These are phyloP conservation scores for Globisporangium carolinianum DNA, from an alignment of 352 stramenopile genomes.

Conservation along the genomic window DNA sequence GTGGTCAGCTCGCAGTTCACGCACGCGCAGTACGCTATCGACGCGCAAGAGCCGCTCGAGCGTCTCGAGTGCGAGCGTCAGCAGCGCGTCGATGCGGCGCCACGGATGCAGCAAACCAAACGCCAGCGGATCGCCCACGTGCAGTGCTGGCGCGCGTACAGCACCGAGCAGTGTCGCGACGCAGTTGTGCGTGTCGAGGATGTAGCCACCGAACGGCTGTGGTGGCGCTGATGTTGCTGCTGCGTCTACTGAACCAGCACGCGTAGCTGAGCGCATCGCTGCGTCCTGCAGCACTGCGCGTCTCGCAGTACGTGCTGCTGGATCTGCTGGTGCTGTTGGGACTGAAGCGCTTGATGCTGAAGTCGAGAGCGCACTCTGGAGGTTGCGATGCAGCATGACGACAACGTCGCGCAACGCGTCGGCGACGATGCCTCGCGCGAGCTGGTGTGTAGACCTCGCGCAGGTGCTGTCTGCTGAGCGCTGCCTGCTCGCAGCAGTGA, in stretches of 20 bases:
- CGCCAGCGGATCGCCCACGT: slow-evolving; percentile 24
- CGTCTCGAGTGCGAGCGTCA: slow-evolving; percentile 39
- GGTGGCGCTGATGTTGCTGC: not conserved
- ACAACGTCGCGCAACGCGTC: slow-evolving; percentile 31
- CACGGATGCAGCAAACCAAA: slow-evolving; percentile 48
- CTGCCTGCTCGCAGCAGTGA: slow-evolving; percentile 1
- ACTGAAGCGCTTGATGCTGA: not conserved
- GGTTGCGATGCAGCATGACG: slow-evolving; percentile 19
- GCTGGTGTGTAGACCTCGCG: not conserved
- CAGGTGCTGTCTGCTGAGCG: not conserved
- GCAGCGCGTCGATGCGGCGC: slow-evolving; percentile 32
- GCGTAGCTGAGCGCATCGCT: not conserved
- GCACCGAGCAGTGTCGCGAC: slow-evolving; percentile 22
- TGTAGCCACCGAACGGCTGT: slow-evolving; percentile 6
- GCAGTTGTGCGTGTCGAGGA: slow-evolving; percentile 23
- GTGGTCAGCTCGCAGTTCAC: no score
- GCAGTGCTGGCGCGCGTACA: slow-evolving; percentile 31
- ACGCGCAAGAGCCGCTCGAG: slow-evolving; percentile 55
- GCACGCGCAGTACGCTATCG: slow-evolving; percentile 26
- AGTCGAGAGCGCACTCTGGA: slow-evolving; percentile 5
- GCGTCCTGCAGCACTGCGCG: slow-evolving; percentile 23
- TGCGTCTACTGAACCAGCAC: slow-evolving; percentile 2
- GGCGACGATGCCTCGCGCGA: slow-evolving; percentile 16
- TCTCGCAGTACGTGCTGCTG: not conserved
- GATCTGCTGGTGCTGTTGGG: no score